These are phyloP conservation scores for Populus hybrid DNA, from an alignment of 441 rosid species.

Conservation along the genomic window DNA sequence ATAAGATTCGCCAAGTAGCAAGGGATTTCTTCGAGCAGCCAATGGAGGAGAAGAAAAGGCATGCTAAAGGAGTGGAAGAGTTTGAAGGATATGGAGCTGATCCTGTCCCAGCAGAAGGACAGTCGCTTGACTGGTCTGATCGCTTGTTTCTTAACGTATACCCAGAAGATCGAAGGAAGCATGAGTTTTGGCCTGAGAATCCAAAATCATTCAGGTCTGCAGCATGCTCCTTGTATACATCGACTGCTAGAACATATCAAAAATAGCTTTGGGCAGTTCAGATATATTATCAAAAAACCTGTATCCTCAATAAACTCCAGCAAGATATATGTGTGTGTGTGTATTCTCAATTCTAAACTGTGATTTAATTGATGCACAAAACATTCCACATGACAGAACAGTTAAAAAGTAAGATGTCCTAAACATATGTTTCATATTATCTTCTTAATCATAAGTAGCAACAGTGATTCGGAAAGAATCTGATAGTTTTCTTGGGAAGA, in stretches of 20 bases:
- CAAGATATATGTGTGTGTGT: background rate
- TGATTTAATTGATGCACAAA: no score
- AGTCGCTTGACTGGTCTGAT: slow-evolving; percentile 56
- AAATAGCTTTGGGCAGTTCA: background rate
- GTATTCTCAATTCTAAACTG: no score
- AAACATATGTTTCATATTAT: background rate
- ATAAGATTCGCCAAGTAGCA: slow-evolving; percentile 35
- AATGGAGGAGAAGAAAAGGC: slow-evolving; percentile 36
- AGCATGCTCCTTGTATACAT: background rate
- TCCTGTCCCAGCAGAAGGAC: slow-evolving; percentile 49
- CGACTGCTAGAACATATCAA: background rate
- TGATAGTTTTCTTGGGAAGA: background rate
- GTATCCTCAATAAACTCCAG: background rate
- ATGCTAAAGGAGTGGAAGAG: slow-evolving; percentile 41
- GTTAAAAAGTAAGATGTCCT: no score
- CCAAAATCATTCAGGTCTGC: slow-evolving; percentile 37
- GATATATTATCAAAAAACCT: no score
- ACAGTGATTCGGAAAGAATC: background rate
- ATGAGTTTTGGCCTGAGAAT: slow-evolving; percentile 37
- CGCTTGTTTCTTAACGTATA: slow-evolving; percentile 38
- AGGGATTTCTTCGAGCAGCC: slow-evolving; percentile 44
- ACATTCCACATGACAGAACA: no score
- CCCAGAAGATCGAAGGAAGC: slow-evolving; percentile 35
- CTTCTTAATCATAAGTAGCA: background rate
- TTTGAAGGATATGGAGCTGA: slow-evolving; percentile 54